Evolutionary conservation across 228 moss, liverwort and hornwort genomes (phyloP).

Genomic region (Sphagnum fallax): DNA sequence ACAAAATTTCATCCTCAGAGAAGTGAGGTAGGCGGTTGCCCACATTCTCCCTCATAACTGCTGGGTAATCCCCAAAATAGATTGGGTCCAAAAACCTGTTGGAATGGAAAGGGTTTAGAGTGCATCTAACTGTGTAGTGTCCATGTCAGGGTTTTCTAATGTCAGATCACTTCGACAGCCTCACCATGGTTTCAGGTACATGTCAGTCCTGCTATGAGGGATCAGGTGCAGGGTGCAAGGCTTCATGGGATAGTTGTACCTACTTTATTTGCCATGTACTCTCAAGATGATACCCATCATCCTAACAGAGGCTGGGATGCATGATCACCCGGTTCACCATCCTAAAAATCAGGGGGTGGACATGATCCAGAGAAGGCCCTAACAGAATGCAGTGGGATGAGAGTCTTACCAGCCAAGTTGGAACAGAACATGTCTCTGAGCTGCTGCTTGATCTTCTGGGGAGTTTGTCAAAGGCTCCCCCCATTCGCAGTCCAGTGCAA

Average conservation of each 20-base stretch:
- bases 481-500: constrained; percentile 79
- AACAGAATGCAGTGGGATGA: not conserved
- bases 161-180: not conserved
- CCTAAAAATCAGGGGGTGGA: no score
- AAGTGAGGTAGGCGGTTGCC: constrained; percentile 60
- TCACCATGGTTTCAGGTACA: not conserved
- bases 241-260: not conserved
- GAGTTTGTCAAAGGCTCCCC: constrained; percentile 68
- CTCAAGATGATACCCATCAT: no score
- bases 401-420: constrained; percentile 66
- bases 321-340: no score
- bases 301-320: no score
- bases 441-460: constrained; percentile 54
- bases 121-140: not conserved
- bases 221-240: not conserved
- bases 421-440: constrained; percentile 50
- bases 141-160: not conserved
- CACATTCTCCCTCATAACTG: constrained; percentile 44
- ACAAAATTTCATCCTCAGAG: constrained; percentile 39
- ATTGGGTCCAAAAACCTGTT: constrained; percentile 80
- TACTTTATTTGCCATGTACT: not conserved
- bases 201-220: not conserved
- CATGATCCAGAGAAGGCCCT: no score
- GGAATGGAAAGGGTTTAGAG: not conserved
- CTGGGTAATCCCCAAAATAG: constrained; percentile 85